These are phyloP conservation scores for Lactarius sanguifluus DNA, from an alignment of 768 basidiomycete species.

Conservation along the genomic window DNA sequence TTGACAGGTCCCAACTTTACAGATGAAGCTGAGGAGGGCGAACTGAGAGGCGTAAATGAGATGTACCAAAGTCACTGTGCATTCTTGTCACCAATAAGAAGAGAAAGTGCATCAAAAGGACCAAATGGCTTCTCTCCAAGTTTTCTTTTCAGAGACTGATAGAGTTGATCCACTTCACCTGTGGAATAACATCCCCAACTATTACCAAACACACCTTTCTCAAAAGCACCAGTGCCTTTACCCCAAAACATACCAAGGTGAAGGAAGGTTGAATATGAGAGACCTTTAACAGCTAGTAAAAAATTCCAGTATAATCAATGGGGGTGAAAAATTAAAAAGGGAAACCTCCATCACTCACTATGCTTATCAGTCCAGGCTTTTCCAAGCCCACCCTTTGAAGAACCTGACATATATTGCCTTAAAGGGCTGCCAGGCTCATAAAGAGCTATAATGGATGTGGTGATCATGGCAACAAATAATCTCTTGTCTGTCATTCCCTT, in stretches of 20 bases:
- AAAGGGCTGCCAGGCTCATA: not conserved
- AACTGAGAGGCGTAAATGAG: too few species aligned
- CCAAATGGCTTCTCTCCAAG: not conserved
- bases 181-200: not conserved
- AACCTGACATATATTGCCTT: not conserved
- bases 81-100: not conserved
- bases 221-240: not conserved
- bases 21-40: too few species aligned
- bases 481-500: not conserved
- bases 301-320: not conserved
- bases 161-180: not conserved
- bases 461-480: not conserved
- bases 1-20: too few species aligned
- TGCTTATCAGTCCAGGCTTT: not conserved
- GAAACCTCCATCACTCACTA: not conserved
- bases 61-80: too few species aligned
- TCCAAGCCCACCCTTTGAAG: not conserved
- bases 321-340: not conserved
- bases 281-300: not conserved
- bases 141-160: not conserved
- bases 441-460: not conserved
- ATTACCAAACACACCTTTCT: not conserved
- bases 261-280: not conserved
- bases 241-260: not conserved
- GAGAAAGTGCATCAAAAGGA: not conserved